A percentile compares a stretch with the other conserved stretches of the same genome.
phyloP scores from a whole-genome alignment of 345 rosid genomes.

The Geranium rotundifolium region DNA sequence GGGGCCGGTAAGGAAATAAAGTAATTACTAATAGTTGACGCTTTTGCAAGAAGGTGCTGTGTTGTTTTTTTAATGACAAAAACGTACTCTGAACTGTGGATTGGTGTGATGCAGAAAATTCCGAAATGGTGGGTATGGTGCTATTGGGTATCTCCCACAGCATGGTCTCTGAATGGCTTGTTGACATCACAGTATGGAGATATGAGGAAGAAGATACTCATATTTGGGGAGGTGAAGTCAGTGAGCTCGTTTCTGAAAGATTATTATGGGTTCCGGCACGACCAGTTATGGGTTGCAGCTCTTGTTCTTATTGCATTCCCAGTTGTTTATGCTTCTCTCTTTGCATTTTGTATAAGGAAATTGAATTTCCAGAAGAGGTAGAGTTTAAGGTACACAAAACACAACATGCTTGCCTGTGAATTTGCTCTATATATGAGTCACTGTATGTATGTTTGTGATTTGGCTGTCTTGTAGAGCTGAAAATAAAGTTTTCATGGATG shows the following conservation, averaged over 20 bases:
- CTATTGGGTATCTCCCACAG: constrained; percentile 11
- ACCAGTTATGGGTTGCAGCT: constrained; percentile 6
- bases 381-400: no score
- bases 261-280: constrained; percentile 4
- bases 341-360: constrained; percentile 5
- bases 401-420: no score
- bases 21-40: no score
- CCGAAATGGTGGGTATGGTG: constrained; percentile 17
- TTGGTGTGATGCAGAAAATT: constrained; percentile 6
- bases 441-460: no score
- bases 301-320: constrained; percentile 9
- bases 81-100: no score
- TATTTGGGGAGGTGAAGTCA: constrained; percentile 2
- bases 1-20: constrained; percentile 19
- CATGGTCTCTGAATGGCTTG: constrained; percentile 10
- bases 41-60: no score
- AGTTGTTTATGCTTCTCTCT: constrained; percentile 3
- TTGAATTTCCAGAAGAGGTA: constrained; percentile 7
- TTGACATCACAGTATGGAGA: constrained; percentile 16
- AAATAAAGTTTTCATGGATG: no score
- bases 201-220: constrained; percentile 2
- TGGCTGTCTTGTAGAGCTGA: no score
- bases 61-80: no score
- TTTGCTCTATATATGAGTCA: no score
- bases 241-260: constrained; percentile 6